Percentiles rank a stretch among this genome's conserved stretches.
These are phyloP conservation scores for Suillus plorans DNA, from an alignment of 768 basidiomycete genomes.

Conservation along the genomic window DNA sequence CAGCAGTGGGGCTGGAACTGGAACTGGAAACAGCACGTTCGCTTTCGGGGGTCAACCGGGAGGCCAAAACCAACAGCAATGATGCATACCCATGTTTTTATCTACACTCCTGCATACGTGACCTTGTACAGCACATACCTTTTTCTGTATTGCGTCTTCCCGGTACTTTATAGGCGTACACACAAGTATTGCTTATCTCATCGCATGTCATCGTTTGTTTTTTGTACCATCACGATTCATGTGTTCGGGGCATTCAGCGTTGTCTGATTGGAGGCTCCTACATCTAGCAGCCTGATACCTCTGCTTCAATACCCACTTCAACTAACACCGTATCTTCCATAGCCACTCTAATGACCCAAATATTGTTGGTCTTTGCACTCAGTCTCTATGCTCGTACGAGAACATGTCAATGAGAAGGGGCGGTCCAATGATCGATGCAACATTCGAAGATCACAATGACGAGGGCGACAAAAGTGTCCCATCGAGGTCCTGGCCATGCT, in stretches of 20 bases:
- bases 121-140: constrained; percentile 1
- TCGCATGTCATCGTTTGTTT: background rate
- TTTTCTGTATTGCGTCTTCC: background rate
- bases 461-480: background rate
- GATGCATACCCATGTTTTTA: constrained; percentile 1
- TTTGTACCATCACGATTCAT: constrained; percentile 1
- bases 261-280: background rate
- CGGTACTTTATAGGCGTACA: background rate
- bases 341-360: background rate
- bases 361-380: background rate
- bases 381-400: background rate
- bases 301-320: background rate
- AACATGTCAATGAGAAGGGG: background rate
- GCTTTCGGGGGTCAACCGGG: constrained; percentile 14
- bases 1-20: constrained; percentile 23
- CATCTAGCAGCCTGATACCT: background rate
- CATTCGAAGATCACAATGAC: too few species aligned
- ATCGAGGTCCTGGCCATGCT: background rate
- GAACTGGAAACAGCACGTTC: constrained; percentile 10
- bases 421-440: background rate
- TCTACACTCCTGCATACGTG: background rate
- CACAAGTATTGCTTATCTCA: background rate
- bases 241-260: background rate
- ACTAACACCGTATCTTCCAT: background rate
- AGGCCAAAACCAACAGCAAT: constrained; percentile 34